A percentile compares a stretch with the other conserved stretches of the same genome.
phyloP scores from a whole-genome alignment of 371 early-diverging fungal genomes.

The Basidiobolus meristosporus region DNA sequence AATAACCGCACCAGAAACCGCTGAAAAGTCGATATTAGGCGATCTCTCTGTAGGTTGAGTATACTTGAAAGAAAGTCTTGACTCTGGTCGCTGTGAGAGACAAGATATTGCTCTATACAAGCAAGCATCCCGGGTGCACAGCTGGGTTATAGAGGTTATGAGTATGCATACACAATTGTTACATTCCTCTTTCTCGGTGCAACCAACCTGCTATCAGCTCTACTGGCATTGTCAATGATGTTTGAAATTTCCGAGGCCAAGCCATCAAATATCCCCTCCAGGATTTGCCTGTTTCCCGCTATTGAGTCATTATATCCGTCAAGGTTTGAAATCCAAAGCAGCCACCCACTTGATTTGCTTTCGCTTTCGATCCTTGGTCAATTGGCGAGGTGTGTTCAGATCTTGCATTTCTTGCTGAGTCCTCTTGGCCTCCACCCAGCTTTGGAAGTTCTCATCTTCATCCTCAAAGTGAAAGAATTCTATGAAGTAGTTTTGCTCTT shows the following conservation, averaged over 20 bases:
- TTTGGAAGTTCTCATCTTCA: background rate
- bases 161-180: background rate
- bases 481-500: slow-evolving; percentile 70
- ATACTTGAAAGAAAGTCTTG: slow-evolving; percentile 44
- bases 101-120: slow-evolving; percentile 45
- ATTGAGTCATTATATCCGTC: slow-evolving; percentile 1
- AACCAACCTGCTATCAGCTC: slow-evolving; percentile 49
- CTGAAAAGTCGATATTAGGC: slow-evolving; percentile 49
- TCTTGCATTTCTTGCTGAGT: slow-evolving; percentile 22
- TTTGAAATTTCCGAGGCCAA: slow-evolving; percentile 45
- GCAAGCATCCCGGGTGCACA: slow-evolving; percentile 60
- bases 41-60: slow-evolving; percentile 37
- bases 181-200: background rate
- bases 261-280: slow-evolving; percentile 67
- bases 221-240: slow-evolving; percentile 61
- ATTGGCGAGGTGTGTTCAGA: slow-evolving; percentile 23
- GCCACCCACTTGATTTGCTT: slow-evolving; percentile 32
- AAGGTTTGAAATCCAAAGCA: background rate
- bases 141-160: background rate
- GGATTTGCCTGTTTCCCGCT: slow-evolving; percentile 22
- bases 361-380: slow-evolving; percentile 37
- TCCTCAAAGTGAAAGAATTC: slow-evolving; percentile 44
- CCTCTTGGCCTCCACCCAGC: slow-evolving; percentile 35
- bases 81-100: slow-evolving; percentile 30
- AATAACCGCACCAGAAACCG: slow-evolving; percentile 49